Percentiles rank a stretch among this genome's conserved stretches.
These are phyloP conservation scores for Aspergillus hiratsukae DNA, from an alignment of 2,329 filamentous ascomycete species.

Conservation along the genomic window DNA sequence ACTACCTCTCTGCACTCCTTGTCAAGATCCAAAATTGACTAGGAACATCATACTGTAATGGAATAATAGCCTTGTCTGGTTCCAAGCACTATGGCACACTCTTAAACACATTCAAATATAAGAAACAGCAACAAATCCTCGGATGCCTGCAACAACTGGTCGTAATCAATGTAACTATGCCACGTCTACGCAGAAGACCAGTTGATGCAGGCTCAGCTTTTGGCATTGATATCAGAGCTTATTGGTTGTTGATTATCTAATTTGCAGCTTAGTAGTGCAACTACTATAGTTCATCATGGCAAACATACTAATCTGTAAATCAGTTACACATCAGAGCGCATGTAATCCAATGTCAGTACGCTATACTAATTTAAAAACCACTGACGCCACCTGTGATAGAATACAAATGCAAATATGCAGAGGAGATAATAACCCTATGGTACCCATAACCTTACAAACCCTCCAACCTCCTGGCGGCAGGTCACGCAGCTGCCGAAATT, in stretches of 20 bases:
- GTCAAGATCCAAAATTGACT: neutral
- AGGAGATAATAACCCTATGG: slow-evolving; percentile 44
- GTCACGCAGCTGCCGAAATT: slow-evolving; percentile 97
- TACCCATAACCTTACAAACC: slow-evolving; percentile 88
- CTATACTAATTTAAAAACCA: neutral
- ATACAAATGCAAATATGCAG: neutral
- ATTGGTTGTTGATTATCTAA: neutral
- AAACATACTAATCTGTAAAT: neutral
- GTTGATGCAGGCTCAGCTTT: neutral
- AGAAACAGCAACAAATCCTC: neutral
- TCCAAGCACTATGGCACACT: neutral
- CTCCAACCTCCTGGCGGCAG: slow-evolving; percentile 80
- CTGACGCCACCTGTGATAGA: neutral
- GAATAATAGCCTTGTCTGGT: neutral
- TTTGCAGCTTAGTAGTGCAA: neutral
- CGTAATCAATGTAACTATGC: neutral
- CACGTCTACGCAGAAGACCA: neutral
- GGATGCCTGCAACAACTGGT: neutral
- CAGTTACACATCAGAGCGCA: neutral
- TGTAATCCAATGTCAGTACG: neutral
- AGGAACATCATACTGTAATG: neutral
- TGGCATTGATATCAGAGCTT: neutral
- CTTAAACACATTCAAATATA: neutral
- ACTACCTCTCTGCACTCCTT: no score
- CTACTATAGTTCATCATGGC: neutral